Conservation (phyloP, 352 stramenopile genomes). For the Globisporangium sylvaticum region DNA sequence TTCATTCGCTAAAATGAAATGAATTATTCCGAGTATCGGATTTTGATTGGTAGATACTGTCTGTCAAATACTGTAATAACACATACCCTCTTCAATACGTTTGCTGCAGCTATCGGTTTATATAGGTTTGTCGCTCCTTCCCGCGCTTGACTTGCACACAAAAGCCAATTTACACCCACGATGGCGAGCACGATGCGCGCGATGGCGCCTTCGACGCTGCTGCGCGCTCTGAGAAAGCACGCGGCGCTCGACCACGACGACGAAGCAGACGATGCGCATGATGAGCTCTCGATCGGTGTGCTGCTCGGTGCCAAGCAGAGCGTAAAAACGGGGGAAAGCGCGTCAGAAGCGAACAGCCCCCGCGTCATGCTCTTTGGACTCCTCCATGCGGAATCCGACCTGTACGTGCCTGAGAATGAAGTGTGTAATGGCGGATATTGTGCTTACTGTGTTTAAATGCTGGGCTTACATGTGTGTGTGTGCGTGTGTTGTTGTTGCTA, state of each 20-base stretch:
- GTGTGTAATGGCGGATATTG: too few species aligned
- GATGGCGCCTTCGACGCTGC: conserved; percentile 10
- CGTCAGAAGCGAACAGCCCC: neutral
- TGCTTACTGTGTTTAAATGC: too few species aligned
- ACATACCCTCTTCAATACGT: neutral
- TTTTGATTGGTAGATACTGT: neutral
- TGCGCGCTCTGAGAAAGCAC: conserved; percentile 5
- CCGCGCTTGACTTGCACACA: neutral
- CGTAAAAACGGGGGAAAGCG: neutral
- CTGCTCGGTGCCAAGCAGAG: conserved; percentile 2
- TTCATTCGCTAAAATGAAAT: conserved; percentile 5
- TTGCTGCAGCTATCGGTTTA: neutral
- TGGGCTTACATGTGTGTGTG: too few species aligned
- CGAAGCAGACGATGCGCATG: neutral
- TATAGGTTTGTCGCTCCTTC: neutral
- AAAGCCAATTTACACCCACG: neutral
- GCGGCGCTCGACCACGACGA: conserved; percentile 7
- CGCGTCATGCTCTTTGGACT: conserved; percentile 11
- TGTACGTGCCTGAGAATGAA: conserved; percentile 8
- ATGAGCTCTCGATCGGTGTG: conserved; percentile 5
- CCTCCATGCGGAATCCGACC: neutral
- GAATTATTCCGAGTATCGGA: too few species aligned
- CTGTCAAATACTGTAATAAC: neutral
- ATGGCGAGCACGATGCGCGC: neutral
- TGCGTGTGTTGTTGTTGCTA: too few species aligned